Evolutionary conservation across 805 yeast species (phyloP).

Genomic region (Metschnikowia bowlesiae): DNA sequence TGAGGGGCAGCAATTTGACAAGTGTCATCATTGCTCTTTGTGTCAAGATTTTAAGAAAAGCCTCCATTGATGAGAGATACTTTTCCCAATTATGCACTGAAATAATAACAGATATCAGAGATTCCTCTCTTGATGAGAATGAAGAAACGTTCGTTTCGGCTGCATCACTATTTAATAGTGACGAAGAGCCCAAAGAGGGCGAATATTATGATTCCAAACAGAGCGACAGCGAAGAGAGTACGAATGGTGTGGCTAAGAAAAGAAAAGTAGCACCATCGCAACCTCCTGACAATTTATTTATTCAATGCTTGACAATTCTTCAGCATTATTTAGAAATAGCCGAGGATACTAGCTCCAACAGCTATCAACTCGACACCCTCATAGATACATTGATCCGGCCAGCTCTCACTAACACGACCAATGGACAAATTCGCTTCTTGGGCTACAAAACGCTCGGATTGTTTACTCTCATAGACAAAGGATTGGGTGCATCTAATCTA

Average conservation of each 20-base stretch:
- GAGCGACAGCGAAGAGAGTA: constrained; percentile 24
- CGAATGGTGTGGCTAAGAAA: constrained; percentile 28
- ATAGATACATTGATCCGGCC: constrained; percentile 76
- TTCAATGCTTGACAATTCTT: constrained; percentile 65
- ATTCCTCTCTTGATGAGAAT: constrained; percentile 47
- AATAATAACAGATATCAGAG: constrained; percentile 79
- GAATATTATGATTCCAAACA: constrained; percentile 18
- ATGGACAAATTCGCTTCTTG: constrained; percentile 49
- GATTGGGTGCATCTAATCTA: constrained; percentile 59
- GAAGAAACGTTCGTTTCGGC: constrained; percentile 26
- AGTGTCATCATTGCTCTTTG: constrained; percentile 53
- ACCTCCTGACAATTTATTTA: constrained; percentile 44
- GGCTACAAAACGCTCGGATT: constrained; percentile 78
- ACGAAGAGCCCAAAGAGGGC: constrained; percentile 21
- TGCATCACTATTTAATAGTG: constrained; percentile 19
- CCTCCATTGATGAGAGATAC: constrained; percentile 78
- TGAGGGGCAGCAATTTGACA: constrained; percentile 52
- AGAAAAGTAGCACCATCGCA: constrained; percentile 36
- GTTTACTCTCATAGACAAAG: constrained; percentile 65
- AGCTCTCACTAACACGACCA: constrained; percentile 50
- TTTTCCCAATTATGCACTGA: constrained; percentile 83
- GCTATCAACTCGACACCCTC: constrained; percentile 62
- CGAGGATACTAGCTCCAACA: constrained; percentile 59
- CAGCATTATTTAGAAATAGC: constrained; percentile 66
- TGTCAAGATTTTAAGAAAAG: constrained; percentile 59